Percentiles rank a stretch among this genome's conserved stretches.
These are phyloP conservation scores for Starmerella potacharoeniae DNA, from an alignment of 805 yeast species.

Conservation along the genomic window DNA sequence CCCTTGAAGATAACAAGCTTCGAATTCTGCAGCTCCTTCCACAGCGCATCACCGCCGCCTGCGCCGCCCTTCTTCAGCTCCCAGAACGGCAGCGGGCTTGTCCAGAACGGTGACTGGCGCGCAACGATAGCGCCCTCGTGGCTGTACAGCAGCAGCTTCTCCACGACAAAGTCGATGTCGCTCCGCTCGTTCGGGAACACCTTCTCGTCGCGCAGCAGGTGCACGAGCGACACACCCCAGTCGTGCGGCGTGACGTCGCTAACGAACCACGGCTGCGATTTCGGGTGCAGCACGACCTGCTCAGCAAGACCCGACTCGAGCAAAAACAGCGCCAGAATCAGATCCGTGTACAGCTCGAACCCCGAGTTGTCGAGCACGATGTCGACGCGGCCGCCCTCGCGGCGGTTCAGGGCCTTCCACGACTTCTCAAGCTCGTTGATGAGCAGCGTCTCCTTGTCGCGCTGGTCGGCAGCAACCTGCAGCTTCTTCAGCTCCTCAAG, in stretches of 20 bases:
- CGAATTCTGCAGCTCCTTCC: constrained; percentile 43
- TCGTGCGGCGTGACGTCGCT: constrained; percentile 89
- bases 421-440: constrained; percentile 62
- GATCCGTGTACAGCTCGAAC: constrained; percentile 84
- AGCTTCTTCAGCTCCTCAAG: constrained; percentile 80
- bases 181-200: constrained; percentile 40
- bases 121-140: constrained; percentile 39
- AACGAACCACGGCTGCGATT: constrained; percentile 93
- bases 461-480: constrained; percentile 72
- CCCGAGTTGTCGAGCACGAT: constrained; percentile 89
- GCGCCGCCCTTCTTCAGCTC: constrained; percentile 42
- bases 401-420: constrained; percentile 37
- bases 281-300: constrained; percentile 70
- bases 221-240: constrained; percentile 41
- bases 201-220: constrained; percentile 41
- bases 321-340: constrained; percentile 51
- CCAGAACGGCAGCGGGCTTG: constrained; percentile 67
- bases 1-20: constrained; percentile 83
- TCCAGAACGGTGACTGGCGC: constrained; percentile 73
- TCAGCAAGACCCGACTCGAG: constrained; percentile 58
- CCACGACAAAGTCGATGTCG: constrained; percentile 41
- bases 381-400: constrained; percentile 46
- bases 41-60: constrained; percentile 49
- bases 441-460: constrained; percentile 68
- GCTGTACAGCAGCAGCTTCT: constrained; percentile 36